Conservation (phyloP, 202 grass and related monocot genomes). For the Bolboschoenoplectus hybrid region DNA sequence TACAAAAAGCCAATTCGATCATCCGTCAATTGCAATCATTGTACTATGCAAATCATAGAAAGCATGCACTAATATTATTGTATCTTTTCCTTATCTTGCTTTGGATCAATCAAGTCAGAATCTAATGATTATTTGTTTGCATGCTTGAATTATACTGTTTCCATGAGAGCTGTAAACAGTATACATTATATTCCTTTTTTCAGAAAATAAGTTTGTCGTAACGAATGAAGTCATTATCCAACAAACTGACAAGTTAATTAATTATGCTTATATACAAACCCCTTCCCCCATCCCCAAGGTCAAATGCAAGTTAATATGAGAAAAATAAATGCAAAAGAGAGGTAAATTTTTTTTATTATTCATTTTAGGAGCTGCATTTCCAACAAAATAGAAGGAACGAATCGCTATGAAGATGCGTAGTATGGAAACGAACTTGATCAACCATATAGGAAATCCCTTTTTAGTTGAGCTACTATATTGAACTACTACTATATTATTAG, state of each 20-base stretch:
- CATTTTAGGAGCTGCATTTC: not conserved
- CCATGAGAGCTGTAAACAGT: not conserved
- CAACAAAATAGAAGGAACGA: not conserved
- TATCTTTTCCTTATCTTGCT: conserved; percentile 1
- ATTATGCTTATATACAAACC: not conserved
- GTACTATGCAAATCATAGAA: not conserved
- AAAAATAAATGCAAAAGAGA: not conserved
- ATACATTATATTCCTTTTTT: not conserved
- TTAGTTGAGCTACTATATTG: conserved; percentile 1
- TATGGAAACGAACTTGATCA: not conserved
- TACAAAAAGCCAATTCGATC: not conserved
- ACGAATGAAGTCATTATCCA: not conserved
- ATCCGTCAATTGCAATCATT: not conserved
- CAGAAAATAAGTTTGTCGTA: not conserved
- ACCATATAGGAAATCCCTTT: not conserved
- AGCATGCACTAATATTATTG: not conserved
- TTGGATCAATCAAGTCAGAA: conserved; percentile 11
- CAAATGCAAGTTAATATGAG: not conserved
- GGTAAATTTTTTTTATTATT: too few species aligned
- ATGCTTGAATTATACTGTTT: conserved; percentile 17
- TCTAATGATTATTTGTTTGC: not conserved
- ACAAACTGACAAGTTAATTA: not conserved
- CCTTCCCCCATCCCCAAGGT: not conserved
- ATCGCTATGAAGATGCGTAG: not conserved
- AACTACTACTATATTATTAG: not conserved